Percentiles rank a stretch among this genome's conserved stretches.
phyloP scores from a whole-genome alignment of 2,329 filamentous ascomycete species.

The Chalaropsis ovoidea region DNA sequence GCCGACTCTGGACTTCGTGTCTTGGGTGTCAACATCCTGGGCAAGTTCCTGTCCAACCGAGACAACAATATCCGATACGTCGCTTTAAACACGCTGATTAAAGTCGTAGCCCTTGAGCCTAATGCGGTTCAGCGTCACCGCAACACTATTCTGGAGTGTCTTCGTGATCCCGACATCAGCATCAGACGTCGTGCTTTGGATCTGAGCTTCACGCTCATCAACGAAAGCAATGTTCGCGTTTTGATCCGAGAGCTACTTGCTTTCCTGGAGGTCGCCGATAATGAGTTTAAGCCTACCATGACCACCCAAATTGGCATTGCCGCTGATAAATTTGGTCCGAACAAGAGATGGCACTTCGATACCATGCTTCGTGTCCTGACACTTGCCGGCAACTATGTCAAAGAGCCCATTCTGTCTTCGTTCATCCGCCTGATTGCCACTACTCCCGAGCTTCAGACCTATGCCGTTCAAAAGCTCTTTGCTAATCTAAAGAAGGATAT shows the following conservation, averaged over 20 bases:
- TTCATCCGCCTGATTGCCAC: constrained; percentile 94
- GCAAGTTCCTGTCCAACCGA: constrained; percentile 95
- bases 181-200: constrained; percentile 92
- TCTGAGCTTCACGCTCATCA: constrained; percentile 95
- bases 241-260: constrained; percentile 86
- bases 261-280: constrained; percentile 93
- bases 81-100: constrained; percentile 91
- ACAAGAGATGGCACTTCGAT: constrained; percentile 97
- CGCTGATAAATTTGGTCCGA: constrained; percentile 88
- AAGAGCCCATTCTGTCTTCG: constrained; percentile 93
- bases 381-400: constrained; percentile 90
- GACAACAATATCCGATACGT: constrained; percentile 99
- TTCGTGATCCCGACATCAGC: constrained; percentile 95
- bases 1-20: constrained; percentile 91
- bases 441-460: constrained; percentile 87
- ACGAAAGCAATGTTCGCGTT: constrained; percentile 89
- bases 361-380: constrained; percentile 93
- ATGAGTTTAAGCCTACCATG: constrained; percentile 98
- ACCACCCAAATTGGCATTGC: constrained; percentile 96
- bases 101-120: constrained; percentile 94
- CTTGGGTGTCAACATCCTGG: constrained; percentile 92
- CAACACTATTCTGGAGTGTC: constrained; percentile 92
- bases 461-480: constrained; percentile 92
- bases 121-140: constrained; percentile 95
- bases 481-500: constrained; percentile 87